These are phyloP conservation scores for Leccinum longicurvipes DNA, from an alignment of 768 basidiomycete genomes.

Conservation along the genomic window DNA sequence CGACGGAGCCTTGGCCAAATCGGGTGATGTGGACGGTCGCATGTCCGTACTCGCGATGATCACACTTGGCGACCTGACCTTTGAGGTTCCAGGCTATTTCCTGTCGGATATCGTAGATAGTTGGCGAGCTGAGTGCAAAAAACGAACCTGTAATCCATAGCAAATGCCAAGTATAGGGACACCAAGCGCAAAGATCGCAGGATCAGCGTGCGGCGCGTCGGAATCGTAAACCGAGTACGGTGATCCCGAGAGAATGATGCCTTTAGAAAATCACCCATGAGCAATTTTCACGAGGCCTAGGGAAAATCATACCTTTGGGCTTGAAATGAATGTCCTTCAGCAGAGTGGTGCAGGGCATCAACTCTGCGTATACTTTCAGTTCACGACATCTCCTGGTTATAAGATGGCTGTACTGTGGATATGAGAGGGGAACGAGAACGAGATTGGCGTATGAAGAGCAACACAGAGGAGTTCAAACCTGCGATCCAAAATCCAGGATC, in stretches of 20 bases:
- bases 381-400: conserved; percentile 98
- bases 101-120: conserved; percentile 36
- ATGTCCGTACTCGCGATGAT: conserved; percentile 94
- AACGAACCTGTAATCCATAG: conserved; percentile 86
- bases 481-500: conserved; percentile 96
- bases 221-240: conserved; percentile 97
- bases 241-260: conserved; percentile 95
- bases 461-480: conserved; percentile 49
- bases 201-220: conserved; percentile 92
- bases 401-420: conserved; percentile 84
- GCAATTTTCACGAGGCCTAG: neutral
- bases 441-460: conserved; percentile 8
- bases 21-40: conserved; percentile 76
- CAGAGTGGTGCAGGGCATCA: conserved; percentile 94
- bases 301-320: conserved; percentile 69
- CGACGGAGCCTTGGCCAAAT: conserved; percentile 53
- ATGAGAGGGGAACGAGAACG: neutral
- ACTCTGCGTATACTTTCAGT: conserved; percentile 94
- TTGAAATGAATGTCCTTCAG: conserved; percentile 86
- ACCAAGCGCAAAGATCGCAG: conserved; percentile 80
- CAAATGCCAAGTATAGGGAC: conserved; percentile 96
- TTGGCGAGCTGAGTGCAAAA: neutral
- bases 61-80: conserved; percentile 80
- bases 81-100: conserved; percentile 90
- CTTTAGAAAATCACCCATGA: conserved; percentile 34